Evolutionary conservation across 108 stramenopile genomes (phyloP).

Genomic region (Cyclotella choctawhatcheeana): DNA sequence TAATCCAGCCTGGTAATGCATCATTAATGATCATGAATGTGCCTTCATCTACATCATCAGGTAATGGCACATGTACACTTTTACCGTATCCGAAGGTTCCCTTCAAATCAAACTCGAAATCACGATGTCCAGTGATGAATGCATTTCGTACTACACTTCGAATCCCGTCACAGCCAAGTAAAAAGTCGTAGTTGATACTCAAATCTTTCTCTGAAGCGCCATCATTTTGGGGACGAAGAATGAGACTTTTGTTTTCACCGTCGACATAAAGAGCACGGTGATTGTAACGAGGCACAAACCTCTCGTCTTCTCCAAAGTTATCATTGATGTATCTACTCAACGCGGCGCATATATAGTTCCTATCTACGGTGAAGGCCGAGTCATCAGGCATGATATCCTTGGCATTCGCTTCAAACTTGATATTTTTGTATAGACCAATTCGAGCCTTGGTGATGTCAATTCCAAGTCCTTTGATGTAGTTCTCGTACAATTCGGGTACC

Average conservation of each 20-base stretch:
- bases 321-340: constrained; percentile 48
- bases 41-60: constrained; percentile 4
- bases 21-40: constrained; percentile 37
- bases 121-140: constrained; percentile 35
- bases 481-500: constrained; percentile 41
- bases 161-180: constrained; percentile 56
- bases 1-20: constrained; percentile 20
- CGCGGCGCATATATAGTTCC: constrained; percentile 53
- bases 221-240: constrained; percentile 23
- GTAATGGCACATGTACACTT: constrained; percentile 28
- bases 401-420: constrained; percentile 20
- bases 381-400: constrained; percentile 10
- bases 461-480: constrained; percentile 39
- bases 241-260: constrained; percentile 37
- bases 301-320: constrained; percentile 16
- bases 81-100: constrained; percentile 51
- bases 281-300: constrained; percentile 14
- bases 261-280: constrained; percentile 39
- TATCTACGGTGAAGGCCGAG: constrained; percentile 44
- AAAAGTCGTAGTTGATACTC: constrained; percentile 39
- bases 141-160: constrained; percentile 48
- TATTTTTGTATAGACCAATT: constrained; percentile 7
- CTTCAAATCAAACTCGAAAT: constrained; percentile 35
- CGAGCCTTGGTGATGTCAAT: constrained; percentile 5
- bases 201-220: constrained; percentile 12